Evolutionary conservation across 2,329 filamentous ascomycete genomes (phyloP).

Genomic region (Alternaria atra): DNA sequence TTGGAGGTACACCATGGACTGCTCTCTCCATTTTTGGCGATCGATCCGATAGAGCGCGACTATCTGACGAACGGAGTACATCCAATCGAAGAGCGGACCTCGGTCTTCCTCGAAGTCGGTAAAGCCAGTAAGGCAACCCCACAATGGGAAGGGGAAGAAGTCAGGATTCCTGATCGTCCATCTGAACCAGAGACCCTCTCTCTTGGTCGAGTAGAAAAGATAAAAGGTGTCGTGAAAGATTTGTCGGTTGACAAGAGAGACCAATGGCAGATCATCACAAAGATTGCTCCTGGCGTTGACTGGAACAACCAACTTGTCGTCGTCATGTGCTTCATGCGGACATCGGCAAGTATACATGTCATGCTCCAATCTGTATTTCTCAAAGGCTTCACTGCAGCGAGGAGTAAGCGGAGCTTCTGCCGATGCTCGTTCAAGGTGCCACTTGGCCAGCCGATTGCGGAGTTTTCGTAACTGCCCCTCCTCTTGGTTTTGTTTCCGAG

Average conservation of each 20-base stretch:
- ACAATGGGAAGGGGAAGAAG: conserved; percentile 7
- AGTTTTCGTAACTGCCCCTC: no score
- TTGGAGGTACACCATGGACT: background rate
- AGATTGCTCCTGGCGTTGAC: conserved; percentile 9
- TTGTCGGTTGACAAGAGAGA: background rate
- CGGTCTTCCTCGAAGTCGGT: background rate
- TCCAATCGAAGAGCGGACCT: conserved; percentile 2
- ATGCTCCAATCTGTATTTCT: no score
- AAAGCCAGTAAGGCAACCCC: conserved; percentile 7
- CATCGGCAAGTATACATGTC: no score
- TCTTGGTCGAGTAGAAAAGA: background rate
- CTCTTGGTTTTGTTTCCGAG: no score
- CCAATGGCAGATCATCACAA: conserved; percentile 5
- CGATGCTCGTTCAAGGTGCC: no score
- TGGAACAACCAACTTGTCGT: background rate
- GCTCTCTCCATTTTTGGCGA: background rate
- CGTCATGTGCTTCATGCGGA: no score
- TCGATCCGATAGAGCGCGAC: conserved; percentile 6
- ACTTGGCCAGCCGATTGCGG: no score
- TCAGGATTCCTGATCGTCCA: background rate
- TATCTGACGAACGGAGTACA: conserved; percentile 12
- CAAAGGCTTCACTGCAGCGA: no score
- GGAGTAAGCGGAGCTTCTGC: no score
- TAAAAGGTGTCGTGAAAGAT: conserved; percentile 4
- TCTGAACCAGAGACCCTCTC: background rate